These are phyloP conservation scores for Rhododendron vialii DNA, from an alignment of 148 eudicot genomes.

Conservation along the genomic window DNA sequence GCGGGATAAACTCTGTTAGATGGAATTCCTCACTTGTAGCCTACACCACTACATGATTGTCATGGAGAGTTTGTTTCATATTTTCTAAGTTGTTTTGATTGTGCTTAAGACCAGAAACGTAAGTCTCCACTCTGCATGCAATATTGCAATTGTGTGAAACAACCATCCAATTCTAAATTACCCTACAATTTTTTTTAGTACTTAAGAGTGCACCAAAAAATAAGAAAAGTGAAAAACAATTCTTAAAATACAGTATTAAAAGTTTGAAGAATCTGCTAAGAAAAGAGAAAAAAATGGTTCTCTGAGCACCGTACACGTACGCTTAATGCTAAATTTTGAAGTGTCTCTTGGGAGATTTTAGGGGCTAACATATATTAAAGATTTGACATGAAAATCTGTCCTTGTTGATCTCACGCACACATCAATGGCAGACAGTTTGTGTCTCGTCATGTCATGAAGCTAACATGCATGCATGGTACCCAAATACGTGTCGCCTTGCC, in stretches of 20 bases:
- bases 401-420: background rate
- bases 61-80: background rate
- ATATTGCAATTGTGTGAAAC: background rate
- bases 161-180: background rate
- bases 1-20: background rate
- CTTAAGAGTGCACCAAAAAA: background rate
- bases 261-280: too few relatives aligned
- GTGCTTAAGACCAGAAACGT: background rate
- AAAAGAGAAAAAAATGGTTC: background rate
- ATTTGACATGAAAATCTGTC: background rate
- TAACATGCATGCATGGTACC: background rate
- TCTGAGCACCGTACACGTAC: background rate
- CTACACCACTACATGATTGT: background rate
- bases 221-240: background rate
- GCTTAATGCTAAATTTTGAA: background rate
- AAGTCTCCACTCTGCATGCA: background rate
- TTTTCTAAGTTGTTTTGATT: background rate
- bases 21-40: background rate
- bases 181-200: background rate
- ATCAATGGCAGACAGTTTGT: background rate
- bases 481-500: background rate
- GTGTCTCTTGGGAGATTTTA: background rate
- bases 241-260: background rate
- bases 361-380: background rate
- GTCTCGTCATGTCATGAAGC: background rate